These are phyloP conservation scores for Saccharum hybrid DNA, from an alignment of 202 grass and related monocot genomes.

Conservation along the genomic window DNA sequence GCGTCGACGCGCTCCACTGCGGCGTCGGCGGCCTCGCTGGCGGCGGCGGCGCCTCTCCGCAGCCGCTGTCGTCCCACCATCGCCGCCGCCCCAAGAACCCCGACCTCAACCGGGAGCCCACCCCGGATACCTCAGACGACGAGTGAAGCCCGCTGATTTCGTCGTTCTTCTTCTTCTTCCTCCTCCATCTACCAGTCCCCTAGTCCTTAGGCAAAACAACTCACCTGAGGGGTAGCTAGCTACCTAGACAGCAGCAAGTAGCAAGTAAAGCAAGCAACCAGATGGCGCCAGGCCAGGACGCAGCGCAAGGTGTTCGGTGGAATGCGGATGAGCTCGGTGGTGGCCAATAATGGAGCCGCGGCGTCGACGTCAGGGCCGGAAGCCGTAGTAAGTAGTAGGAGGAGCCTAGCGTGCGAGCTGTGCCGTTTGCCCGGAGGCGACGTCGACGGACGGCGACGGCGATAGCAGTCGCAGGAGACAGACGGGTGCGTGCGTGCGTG, in stretches of 20 bases:
- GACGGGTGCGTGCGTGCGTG: neutral
- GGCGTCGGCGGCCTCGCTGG: neutral
- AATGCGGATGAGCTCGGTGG: constrained; percentile 48
- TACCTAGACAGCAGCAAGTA: constrained; percentile 6
- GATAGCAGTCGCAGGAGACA: constrained; percentile 9
- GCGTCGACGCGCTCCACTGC: constrained; percentile 86
- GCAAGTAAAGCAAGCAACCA: neutral
- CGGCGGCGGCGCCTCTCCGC: neutral
- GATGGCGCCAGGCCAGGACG: constrained; percentile 18
- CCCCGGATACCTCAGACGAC: constrained; percentile 69
- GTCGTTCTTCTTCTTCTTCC: neutral
- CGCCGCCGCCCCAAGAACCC: constrained; percentile 69
- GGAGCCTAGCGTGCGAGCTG: neutral
- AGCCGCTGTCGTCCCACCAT: neutral
- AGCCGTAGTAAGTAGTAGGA: constrained; percentile 9
- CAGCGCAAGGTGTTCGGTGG: constrained; percentile 47
- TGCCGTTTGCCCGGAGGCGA: constrained; percentile 22
- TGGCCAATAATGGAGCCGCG: constrained; percentile 56
- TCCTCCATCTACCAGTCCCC: neutral
- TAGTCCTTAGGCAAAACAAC: constrained; percentile 30
- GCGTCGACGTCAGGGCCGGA: constrained; percentile 48
- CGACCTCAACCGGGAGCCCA: constrained; percentile 91
- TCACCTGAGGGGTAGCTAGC: constrained; percentile 17
- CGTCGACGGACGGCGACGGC: constrained; percentile 35
- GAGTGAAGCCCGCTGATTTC: constrained; percentile 53